Conservation (phyloP, 192 early-diverging fungal genomes). For the Podila clonocystis region DNA sequence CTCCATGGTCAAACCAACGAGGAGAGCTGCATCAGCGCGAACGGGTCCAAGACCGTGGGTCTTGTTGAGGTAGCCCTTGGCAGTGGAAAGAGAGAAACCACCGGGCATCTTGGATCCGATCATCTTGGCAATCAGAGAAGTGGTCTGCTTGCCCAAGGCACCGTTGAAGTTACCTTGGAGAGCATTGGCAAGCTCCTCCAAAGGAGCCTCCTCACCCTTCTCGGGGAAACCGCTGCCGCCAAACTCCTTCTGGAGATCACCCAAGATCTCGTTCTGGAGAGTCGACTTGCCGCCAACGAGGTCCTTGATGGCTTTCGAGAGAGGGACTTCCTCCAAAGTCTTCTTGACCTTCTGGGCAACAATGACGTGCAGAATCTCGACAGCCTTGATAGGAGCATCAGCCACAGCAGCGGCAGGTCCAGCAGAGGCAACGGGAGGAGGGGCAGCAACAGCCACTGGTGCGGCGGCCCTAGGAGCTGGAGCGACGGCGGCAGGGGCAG, state of each 20-base stretch:
- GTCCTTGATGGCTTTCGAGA: slow-evolving; percentile 89
- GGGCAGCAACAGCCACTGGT: slow-evolving; percentile 58
- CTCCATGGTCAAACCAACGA: slow-evolving; percentile 86
- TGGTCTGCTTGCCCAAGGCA: slow-evolving; percentile 83
- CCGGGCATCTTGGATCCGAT: slow-evolving; percentile 92
- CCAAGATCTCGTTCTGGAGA: slow-evolving; percentile 96
- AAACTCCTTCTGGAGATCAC: slow-evolving; percentile 95
- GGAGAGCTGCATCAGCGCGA: slow-evolving; percentile 77
- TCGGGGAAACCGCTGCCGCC: slow-evolving; percentile 79
- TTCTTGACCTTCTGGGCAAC: slow-evolving; percentile 95
- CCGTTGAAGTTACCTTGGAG: slow-evolving; percentile 72
- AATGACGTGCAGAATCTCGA: slow-evolving; percentile 84
- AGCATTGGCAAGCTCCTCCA: slow-evolving; percentile 80
- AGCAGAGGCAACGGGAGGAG: slow-evolving; percentile 64
- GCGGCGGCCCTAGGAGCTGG: slow-evolving; percentile 59
- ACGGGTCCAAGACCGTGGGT: slow-evolving; percentile 77
- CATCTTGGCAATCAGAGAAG: slow-evolving; percentile 80
- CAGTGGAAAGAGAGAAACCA: slow-evolving; percentile 81
- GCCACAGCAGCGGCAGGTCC: slow-evolving; percentile 71
- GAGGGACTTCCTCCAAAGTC: slow-evolving; percentile 74
- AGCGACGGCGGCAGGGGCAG: slow-evolving; percentile 58
- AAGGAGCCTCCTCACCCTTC: slow-evolving; percentile 90
- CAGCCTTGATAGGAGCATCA: slow-evolving; percentile 84
- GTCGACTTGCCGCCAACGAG: slow-evolving; percentile 96
- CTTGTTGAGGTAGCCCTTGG: slow-evolving; percentile 79